Base-by-base conservation (phyloP, 495 filamentous ascomycete genomes). In the Tetracladium marchalianum region DNA sequence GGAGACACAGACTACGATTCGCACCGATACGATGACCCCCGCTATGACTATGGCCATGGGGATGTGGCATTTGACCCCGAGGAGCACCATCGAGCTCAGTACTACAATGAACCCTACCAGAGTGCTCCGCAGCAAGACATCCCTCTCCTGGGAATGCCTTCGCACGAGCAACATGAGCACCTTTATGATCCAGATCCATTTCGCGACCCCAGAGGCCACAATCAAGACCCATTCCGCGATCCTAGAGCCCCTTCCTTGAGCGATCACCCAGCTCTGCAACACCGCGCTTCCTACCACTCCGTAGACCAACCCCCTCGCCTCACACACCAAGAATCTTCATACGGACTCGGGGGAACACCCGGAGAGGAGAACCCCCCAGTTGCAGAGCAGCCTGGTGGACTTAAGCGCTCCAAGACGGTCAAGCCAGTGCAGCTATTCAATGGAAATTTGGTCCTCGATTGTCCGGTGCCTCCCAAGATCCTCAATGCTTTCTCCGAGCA, bases 391-490 rank as follows among this genome's bases (percentile, higher is more conserved):
- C 3, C 22, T 27, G 22, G 22, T 7, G 22, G 44, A 13, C 79
- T 94, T 55, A 78, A 82, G 57, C 77, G 89, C 57, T 94, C 86
- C 90, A 95, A 95, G 68, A 95, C 89, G 9, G 87, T 95, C 17
- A 97, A 95, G 62, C 86, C 94, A 71, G 87, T 95, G 17, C 85
- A 89, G 53, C 65, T 96, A 31, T 95, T 90, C 72, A 82, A 88
- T 51, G 90, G 90, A 36, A 95, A 98, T 62, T 73, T 96, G 54
- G 88, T 96, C 19, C 77, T 96, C 1, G 92, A 98, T 64, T 98
- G 92, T 59, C 92, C 92, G 0, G 83, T 98, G 47, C 89, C 92
- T 0, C 87, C 90, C 5, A 81, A 80, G 57, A 69, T 98, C 24
- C 70, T 98, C 39, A 84, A 77, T 53, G 80, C 88, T 63, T 71